Evolutionary conservation across 192 early-diverging fungal species (phyloP).

Genomic region (Backusella mclennaniae): DNA sequence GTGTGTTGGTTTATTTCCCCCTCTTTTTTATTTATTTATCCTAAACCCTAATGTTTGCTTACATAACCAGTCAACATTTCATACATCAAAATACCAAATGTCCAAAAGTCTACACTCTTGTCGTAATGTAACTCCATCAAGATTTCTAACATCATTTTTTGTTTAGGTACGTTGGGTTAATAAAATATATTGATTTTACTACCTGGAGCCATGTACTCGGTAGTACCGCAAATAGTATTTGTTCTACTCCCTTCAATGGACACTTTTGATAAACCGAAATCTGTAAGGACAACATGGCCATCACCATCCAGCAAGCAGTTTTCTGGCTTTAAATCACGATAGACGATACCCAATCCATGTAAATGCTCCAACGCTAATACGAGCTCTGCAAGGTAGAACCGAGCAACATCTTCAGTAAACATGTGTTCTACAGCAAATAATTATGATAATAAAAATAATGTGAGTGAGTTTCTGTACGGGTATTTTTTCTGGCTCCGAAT

Average conservation of each 20-base stretch:
- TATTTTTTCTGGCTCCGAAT: background rate
- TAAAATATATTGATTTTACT: background rate
- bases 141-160: conserved; percentile 40
- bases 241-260: conserved; percentile 52
- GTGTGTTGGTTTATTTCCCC: background rate
- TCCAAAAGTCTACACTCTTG: conserved; percentile 89
- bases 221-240: conserved; percentile 72
- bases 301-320: conserved; percentile 69
- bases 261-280: conserved; percentile 94
- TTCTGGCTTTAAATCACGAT: conserved; percentile 80
- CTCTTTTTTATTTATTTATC: background rate
- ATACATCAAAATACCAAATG: conserved; percentile 84
- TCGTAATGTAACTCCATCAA: conserved; percentile 65
- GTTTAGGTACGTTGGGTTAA: background rate
- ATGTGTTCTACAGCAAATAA: conserved; percentile 42
- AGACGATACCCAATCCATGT: conserved; percentile 87
- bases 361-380: conserved; percentile 85
- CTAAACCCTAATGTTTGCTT: conserved; percentile 9
- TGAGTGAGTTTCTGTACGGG: background rate
- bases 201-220: conserved; percentile 74
- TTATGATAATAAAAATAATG: background rate
- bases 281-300: conserved; percentile 86
- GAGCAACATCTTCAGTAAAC: conserved; percentile 78
- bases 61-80: conserved; percentile 86
- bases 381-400: conserved; percentile 89